A percentile compares a stretch with the other conserved stretches of the same genome.
These are phyloP conservation scores for Umbelopsis sp. DNA, from an alignment of 192 early-diverging fungal genomes.

Conservation along the genomic window DNA sequence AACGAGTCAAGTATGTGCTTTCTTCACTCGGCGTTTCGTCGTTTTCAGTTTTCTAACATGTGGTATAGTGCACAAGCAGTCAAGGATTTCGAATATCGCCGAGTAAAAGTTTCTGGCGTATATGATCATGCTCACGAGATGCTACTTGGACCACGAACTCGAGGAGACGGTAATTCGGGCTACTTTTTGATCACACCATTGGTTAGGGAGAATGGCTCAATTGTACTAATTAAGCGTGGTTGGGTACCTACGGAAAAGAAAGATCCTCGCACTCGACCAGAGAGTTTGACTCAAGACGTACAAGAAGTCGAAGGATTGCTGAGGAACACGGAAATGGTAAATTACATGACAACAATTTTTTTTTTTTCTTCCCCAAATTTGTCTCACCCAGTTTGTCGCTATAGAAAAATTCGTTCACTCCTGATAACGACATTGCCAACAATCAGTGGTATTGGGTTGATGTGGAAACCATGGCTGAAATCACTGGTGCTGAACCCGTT, in stretches of 20 bases:
- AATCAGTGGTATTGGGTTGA: slow-evolving; percentile 88
- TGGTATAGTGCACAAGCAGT: slow-evolving; percentile 37
- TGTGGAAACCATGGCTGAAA: slow-evolving; percentile 73
- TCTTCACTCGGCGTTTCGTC: background rate
- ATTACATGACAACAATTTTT: too few species aligned
- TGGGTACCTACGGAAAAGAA: slow-evolving; percentile 81
- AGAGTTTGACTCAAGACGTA: slow-evolving; percentile 45
- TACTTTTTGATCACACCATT: slow-evolving; percentile 79
- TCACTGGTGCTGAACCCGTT: slow-evolving; percentile 63
- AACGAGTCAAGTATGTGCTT: slow-evolving; percentile 54
- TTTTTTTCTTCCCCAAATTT: too few species aligned
- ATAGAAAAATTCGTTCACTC: slow-evolving; percentile 60
- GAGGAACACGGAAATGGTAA: slow-evolving; percentile 59
- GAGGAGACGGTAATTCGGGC: slow-evolving; percentile 68
- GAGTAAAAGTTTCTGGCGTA: slow-evolving; percentile 68
- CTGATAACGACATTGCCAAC: slow-evolving; percentile 58
- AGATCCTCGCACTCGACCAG: slow-evolving; percentile 54
- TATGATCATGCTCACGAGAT: slow-evolving; percentile 79
- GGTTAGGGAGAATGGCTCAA: slow-evolving; percentile 68
- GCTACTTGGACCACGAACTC: slow-evolving; percentile 76
- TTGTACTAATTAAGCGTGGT: slow-evolving; percentile 83
- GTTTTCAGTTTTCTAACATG: background rate
- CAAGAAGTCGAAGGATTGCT: slow-evolving; percentile 70
- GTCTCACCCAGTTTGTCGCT: slow-evolving; percentile 20
- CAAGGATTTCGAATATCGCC: slow-evolving; percentile 74